Evolutionary conservation across 1,284 basidiomycete genomes (phyloP).

Genomic region (Ustilago vetiveriae): DNA sequence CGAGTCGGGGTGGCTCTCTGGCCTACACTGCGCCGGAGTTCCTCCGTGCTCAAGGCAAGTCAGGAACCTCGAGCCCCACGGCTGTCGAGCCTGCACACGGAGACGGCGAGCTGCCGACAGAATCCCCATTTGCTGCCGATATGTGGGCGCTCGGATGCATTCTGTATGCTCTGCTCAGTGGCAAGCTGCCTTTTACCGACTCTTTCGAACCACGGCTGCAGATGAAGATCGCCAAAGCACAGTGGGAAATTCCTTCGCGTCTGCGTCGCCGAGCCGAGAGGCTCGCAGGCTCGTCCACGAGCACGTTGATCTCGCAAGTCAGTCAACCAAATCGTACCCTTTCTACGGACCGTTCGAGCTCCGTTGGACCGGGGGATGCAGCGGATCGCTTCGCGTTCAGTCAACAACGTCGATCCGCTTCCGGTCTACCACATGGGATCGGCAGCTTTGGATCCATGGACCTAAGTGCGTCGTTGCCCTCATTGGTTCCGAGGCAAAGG

Average conservation of each 20-base stretch:
- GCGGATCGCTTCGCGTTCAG: conserved; percentile 36
- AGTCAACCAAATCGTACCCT: conserved; percentile 22
- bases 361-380: conserved; percentile 7
- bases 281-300: conserved; percentile 19
- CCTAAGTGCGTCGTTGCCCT: conserved; percentile 50
- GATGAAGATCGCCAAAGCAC: conserved; percentile 58
- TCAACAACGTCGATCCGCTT: conserved; percentile 19
- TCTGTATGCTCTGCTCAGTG: conserved; percentile 56
- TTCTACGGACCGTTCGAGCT: conserved; percentile 13
- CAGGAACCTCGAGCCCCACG: conserved; percentile 22
- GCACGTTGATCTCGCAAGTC: conserved; percentile 23
- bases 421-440: conserved; percentile 5
- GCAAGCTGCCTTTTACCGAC: conserved; percentile 56
- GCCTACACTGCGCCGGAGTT: conserved; percentile 58
- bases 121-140: conserved; percentile 56
- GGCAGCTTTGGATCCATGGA: conserved; percentile 22
- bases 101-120: conserved; percentile 11
- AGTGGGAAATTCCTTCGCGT: conserved; percentile 55
- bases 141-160: conserved; percentile 64
- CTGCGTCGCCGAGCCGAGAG: conserved; percentile 46
- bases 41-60: conserved; percentile 33
- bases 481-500: conserved; percentile 29
- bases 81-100: conserved; percentile 7
- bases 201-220: conserved; percentile 60
- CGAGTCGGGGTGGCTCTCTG: conserved; percentile 51